These are phyloP conservation scores for Prunus persica DNA, from an alignment of 306 rosid genomes.

Conservation along the genomic window Prunus_persica_NCBIv2 NC_034013.1:14311501-14312000, in stretches of 20 bases:
- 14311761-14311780: constrained; percentile 34
- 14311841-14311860: neutral
- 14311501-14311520: constrained; percentile 46
- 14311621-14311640: constrained; percentile 36
- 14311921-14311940: too few species aligned
- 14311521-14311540: constrained; percentile 38
- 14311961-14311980: too few species aligned
- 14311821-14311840: constrained; percentile 3
- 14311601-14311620: constrained; percentile 22
- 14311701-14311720: constrained; percentile 49
- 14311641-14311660: constrained; percentile 27
- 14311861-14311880: neutral
- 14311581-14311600: constrained; percentile 18
- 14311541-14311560: constrained; percentile 36
- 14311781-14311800: constrained; percentile 22
- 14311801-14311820: constrained; percentile 33
- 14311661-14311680: constrained; percentile 16
- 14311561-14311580: constrained; percentile 44
- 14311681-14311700: constrained; percentile 26
- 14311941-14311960: too few species aligned
- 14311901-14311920: neutral
- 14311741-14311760: constrained; percentile 7
- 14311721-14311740: neutral
- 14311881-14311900: neutral
- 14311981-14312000: too few species aligned